phyloP scores from a whole-genome alignment of 2,329 filamentous ascomycete genomes.

The Lachnellula cervina region DNA sequence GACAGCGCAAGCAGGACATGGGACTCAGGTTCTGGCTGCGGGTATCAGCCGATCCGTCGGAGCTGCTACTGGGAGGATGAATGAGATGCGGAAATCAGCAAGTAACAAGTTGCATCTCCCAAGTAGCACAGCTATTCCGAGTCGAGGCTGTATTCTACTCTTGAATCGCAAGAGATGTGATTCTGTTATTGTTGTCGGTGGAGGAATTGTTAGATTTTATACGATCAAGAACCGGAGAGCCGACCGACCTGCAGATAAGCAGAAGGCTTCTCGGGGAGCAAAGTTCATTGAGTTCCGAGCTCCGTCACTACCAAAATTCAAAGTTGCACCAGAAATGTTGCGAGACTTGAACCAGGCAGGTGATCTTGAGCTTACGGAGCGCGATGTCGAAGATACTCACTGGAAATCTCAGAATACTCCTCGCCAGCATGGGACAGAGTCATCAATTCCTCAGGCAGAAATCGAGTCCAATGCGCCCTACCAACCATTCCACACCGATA shows the following conservation, averaged over 20 bases:
- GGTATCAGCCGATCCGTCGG: slow-evolving; percentile 71
- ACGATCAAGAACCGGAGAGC: slow-evolving; percentile 38
- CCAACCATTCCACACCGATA: slow-evolving; percentile 91
- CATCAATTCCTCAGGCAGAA: slow-evolving; percentile 69
- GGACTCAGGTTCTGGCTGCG: slow-evolving; percentile 67
- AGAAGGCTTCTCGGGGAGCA: slow-evolving; percentile 45
- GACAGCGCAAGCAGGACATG: slow-evolving; percentile 55
- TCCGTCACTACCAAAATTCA: slow-evolving; percentile 55
- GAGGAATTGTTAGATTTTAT: slow-evolving; percentile 63
- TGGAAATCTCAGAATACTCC: slow-evolving; percentile 36
- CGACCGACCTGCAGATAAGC: slow-evolving; percentile 48
- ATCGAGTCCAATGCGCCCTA: slow-evolving; percentile 95
- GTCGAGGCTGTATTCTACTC: slow-evolving; percentile 60
- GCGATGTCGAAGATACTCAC: slow-evolving; percentile 26
- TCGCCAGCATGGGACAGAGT: slow-evolving; percentile 45
- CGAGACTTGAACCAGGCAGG: slow-evolving; percentile 47
- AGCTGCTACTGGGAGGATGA: slow-evolving; percentile 63
- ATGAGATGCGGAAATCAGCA: slow-evolving; percentile 66
- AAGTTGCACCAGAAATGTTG: slow-evolving; percentile 51
- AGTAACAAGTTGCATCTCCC: slow-evolving; percentile 72
- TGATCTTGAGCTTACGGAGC: slow-evolving; percentile 27
- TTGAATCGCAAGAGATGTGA: slow-evolving; percentile 58
- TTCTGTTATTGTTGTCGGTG: slow-evolving; percentile 59
- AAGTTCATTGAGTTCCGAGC: slow-evolving; percentile 56
- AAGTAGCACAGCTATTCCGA: slow-evolving; percentile 46